Base-by-base conservation (phyloP, 2,329 filamentous ascomycete genomes). In the Blastomyces parvus region DNA sequence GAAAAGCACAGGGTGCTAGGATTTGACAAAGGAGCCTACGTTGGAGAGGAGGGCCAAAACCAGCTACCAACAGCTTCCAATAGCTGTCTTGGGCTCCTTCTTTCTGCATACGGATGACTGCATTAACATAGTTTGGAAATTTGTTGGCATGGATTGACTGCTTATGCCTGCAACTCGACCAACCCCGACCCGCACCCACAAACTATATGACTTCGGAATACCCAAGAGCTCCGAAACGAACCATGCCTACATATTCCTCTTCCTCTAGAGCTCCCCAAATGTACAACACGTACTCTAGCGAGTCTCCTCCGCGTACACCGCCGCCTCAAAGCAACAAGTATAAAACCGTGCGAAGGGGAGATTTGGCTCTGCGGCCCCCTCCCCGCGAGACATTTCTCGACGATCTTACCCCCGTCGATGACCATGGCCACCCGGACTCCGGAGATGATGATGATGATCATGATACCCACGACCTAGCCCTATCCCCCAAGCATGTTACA, bases 401-500 rank as follows among this genome's bases (percentile, higher is more conserved):
- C 46, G 71, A 73, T 62, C 68, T 70, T 25, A 73, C 69, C 25
- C 66, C 70, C 22, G 66, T 71, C 57, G 75, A 76, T 38, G 70
- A 70, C 62, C 67, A 70, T 59, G 70, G 71, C 59, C 13, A 44
- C 38, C 52, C 71, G 65, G 74, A 76, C 40, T 76, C 75, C 0
- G 72, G 67, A n/a, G 75, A 77, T 62, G 76, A 77, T 59, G 75
- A 77, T 62, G 76, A 77, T 59, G 65, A 67, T 19, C 73, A 70
- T 13, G 76, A 78, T 64, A 75, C 76, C 22, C 66, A 67, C 46
- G 66, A 67, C 30, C 63, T 67, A 27, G 60, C 66, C 9, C 36
- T 67, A 44, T 65, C 62, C 44, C 66, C 66, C 59, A 82, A 87
- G 65, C 85, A 90, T 73, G 86, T 90, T 66, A 90, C 89, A 50